Conservation (phyloP, 257 asterid species). For the Lithospermum erythrorhizon region DNA sequence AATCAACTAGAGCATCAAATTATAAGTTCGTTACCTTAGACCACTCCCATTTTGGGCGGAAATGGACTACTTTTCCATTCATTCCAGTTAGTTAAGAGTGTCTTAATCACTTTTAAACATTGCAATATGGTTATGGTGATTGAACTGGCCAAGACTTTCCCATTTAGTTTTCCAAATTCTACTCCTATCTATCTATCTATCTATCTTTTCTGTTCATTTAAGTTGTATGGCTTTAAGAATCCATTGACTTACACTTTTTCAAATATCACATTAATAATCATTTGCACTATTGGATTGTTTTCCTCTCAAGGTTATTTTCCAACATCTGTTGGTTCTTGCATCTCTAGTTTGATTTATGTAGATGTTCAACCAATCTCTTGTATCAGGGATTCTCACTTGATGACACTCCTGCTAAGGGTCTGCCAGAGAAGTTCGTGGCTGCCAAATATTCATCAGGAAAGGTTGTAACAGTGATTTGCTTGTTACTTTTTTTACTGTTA, state of each 20-base stretch:
- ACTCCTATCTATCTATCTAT: not conserved
- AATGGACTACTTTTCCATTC: too few species aligned
- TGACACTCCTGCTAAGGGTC: conserved; percentile 26
- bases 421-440: conserved; percentile 79
- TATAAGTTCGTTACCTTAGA: too few species aligned
- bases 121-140: too few species aligned
- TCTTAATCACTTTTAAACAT: too few species aligned
- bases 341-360: not conserved
- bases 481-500: not conserved
- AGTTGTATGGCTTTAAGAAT: not conserved
- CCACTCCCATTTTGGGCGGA: too few species aligned
- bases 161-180: not conserved
- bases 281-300: not conserved
- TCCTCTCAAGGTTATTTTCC: not conserved
- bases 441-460: conserved; percentile 80
- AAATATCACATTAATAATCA: not conserved
- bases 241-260: not conserved
- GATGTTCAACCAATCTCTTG: conserved; percentile 4
- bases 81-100: too few species aligned
- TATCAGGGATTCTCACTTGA: conserved; percentile 76
- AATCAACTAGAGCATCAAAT: too few species aligned
- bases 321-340: not conserved
- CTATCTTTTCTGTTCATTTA: not conserved
- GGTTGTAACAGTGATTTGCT: conserved; percentile 24
- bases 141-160: not conserved